Percentiles rank a stretch among this genome's conserved stretches.
Evolutionary conservation across 2,329 filamentous ascomycete species (phyloP).

Genomic region (Pestalotiopsis sp.): DNA sequence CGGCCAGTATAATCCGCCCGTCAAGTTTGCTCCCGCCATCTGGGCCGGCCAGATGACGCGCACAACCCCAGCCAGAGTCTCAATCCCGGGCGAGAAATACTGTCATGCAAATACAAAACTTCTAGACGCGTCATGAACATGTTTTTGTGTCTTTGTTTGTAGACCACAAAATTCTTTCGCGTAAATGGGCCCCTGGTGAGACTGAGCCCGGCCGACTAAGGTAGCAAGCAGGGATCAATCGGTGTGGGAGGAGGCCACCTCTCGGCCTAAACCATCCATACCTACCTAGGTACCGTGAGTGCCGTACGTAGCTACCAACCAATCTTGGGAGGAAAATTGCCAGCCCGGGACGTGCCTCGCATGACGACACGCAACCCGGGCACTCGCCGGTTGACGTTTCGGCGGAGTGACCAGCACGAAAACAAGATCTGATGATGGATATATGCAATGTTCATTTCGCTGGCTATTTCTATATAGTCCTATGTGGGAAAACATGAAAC

Average conservation of each 20-base stretch:
- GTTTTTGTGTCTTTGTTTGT: neutral
- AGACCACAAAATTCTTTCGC: neutral
- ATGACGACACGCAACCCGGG: neutral
- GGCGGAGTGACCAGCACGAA: neutral
- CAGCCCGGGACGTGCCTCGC: neutral
- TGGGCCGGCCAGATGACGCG: neutral
- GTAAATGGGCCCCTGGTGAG: constrained; percentile 6
- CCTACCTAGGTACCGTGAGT: neutral
- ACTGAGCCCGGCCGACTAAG: constrained; percentile 11
- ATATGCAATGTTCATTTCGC: neutral
- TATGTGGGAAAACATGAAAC: constrained; percentile 12
- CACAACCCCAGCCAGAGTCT: neutral
- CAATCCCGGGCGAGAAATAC: neutral
- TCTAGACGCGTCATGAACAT: neutral
- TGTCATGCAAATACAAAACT: neutral
- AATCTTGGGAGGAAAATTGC: neutral
- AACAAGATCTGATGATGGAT: neutral
- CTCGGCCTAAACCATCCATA: constrained; percentile 7
- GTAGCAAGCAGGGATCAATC: constrained; percentile 5
- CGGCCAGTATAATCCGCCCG: constrained; percentile 1
- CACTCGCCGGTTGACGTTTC: neutral
- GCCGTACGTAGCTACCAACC: neutral
- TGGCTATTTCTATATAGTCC: constrained; percentile 15
- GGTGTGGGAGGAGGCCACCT: constrained; percentile 5
- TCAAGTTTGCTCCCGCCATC: neutral